These are phyloP conservation scores for Cymbidium sinense DNA, from an alignment of 106 monocot species.

Conservation along the genomic window DNA sequence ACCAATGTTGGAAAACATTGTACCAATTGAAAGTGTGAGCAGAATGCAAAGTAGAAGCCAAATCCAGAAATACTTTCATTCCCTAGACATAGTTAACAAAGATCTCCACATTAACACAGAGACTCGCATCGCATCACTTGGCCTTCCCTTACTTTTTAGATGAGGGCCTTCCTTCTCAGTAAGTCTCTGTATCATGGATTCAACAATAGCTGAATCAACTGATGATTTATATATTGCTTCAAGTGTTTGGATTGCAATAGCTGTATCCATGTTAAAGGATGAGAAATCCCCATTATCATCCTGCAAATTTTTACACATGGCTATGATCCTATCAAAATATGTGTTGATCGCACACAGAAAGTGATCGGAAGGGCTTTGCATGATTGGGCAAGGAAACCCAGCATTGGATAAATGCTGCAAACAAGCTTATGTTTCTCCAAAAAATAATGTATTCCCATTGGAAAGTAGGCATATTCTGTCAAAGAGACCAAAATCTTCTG, in stretches of 20 bases:
- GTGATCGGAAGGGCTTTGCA: conserved; percentile 99
- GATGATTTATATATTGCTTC: conserved; percentile 94
- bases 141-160: conserved; percentile 77
- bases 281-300: conserved; percentile 94
- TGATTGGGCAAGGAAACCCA: conserved; percentile 97
- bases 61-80: conserved; percentile 92
- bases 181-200: conserved; percentile 66
- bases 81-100: conserved; percentile 85
- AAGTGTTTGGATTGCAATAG: conserved; percentile 93
- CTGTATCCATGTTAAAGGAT: conserved; percentile 98
- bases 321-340: conserved; percentile 97
- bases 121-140: conserved; percentile 50
- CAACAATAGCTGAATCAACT: conserved; percentile 67
- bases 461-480: conserved; percentile 98
- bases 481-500: conserved; percentile 98
- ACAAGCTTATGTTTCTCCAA: conserved; percentile 91
- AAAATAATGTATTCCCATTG: conserved; percentile 97
- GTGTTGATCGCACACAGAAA: conserved; percentile 95
- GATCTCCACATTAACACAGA: conserved; percentile 87
- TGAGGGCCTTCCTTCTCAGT: conserved; percentile 82
- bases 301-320: conserved; percentile 96
- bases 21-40: conserved; percentile 69
- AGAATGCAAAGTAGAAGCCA: conserved; percentile 62
- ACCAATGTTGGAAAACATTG: conserved; percentile 68
- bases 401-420: conserved; percentile 99